Evolutionary conservation across 345 rosid species (phyloP).

Genomic region (Sapria himalayana): DNA sequence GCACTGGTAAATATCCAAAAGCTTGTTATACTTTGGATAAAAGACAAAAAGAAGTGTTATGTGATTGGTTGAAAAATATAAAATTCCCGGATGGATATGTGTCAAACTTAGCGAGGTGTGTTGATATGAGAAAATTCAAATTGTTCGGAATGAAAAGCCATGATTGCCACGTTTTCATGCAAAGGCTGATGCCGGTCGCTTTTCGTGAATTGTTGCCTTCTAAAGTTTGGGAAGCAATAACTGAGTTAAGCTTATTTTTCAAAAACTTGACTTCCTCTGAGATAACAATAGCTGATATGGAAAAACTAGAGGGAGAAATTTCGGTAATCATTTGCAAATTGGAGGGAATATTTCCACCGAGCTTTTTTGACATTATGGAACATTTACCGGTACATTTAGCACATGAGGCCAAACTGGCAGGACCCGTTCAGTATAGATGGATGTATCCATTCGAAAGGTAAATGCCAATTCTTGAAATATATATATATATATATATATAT

Average conservation of each 20-base stretch:
- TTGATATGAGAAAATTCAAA: background rate
- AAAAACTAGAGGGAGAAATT: background rate
- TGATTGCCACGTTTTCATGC: conserved; percentile 2
- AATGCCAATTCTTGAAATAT: too few relatives aligned
- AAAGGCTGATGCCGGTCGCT: background rate
- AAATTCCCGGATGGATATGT: conserved; percentile 1
- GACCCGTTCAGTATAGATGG: too few relatives aligned
- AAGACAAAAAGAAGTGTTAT: background rate
- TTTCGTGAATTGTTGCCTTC: background rate
- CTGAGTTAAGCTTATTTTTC: background rate
- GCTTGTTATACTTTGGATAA: background rate
- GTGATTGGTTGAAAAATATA: background rate
- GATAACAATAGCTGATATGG: background rate
- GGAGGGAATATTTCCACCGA: background rate
- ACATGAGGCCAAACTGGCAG: background rate
- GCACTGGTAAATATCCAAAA: background rate
- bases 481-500: too few relatives aligned
- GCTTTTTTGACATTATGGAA: background rate
- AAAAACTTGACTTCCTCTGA: background rate
- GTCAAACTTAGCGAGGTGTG: background rate
- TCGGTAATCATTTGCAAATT: background rate
- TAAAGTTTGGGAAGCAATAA: background rate
- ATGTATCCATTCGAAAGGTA: background rate
- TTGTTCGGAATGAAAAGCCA: background rate
- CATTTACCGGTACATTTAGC: background rate